A percentile compares a stretch with the other conserved stretches of the same genome.
Conservation (phyloP, 805 yeast species). For the Candida namnaoensis region DNA sequence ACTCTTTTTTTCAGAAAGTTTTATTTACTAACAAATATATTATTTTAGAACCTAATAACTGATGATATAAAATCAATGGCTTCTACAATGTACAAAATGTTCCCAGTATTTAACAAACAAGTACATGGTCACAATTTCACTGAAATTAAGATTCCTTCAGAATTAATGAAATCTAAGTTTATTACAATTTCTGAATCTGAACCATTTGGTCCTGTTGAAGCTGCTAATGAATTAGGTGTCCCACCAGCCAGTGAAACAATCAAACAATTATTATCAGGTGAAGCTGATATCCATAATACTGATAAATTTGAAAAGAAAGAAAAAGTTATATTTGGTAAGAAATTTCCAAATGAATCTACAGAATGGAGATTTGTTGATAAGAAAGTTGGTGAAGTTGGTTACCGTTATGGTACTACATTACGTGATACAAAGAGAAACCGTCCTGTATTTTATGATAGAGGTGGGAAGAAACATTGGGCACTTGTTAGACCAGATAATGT, state of each 20-base stretch:
- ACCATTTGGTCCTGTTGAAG: constrained; percentile 94
- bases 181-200: constrained; percentile 88
- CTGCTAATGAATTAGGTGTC: constrained; percentile 73
- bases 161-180: constrained; percentile 75
- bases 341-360: background rate
- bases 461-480: constrained; percentile 40
- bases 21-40: constrained; percentile 26
- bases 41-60: constrained; percentile 34
- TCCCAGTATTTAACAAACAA: constrained; percentile 57
- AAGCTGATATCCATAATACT: background rate
- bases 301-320: constrained; percentile 10
- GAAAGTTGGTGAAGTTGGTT: constrained; percentile 79
- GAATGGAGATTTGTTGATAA: background rate
- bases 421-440: constrained; percentile 88
- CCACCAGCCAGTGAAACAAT: constrained; percentile 84
- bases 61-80: constrained; percentile 54
- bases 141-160: constrained; percentile 88
- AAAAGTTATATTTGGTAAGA: constrained; percentile 11
- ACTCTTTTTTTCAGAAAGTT: background rate
- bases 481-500: background rate
- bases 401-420: constrained; percentile 82
- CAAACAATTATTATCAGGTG: constrained; percentile 37
- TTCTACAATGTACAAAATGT: constrained; percentile 62
- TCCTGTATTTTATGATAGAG: constrained; percentile 57
- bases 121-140: constrained; percentile 63